Evolutionary conservation across 768 basidiomycete genomes (phyloP).

Genomic region (Pleurotus tuoliensis): DNA sequence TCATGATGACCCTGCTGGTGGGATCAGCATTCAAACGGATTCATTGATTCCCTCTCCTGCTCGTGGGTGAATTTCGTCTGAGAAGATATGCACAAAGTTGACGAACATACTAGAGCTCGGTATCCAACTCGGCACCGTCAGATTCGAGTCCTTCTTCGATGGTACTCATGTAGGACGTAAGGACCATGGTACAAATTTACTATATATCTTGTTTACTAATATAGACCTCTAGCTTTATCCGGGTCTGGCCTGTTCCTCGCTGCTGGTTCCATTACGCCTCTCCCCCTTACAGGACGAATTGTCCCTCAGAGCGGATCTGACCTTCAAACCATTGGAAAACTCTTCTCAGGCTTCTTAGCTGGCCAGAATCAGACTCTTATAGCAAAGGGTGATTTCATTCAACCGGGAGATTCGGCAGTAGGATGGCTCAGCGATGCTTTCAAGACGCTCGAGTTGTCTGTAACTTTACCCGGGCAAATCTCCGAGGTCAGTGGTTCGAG

Average conservation of each 20-base stretch:
- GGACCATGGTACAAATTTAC: slow-evolving; percentile 17
- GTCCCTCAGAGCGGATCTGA: slow-evolving; percentile 55
- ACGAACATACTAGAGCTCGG: slow-evolving; percentile 49
- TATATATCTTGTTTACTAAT: slow-evolving; percentile 1
- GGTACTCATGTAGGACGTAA: slow-evolving; percentile 57
- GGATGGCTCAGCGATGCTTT: slow-evolving; percentile 70
- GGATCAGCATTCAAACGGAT: slow-evolving; percentile 68
- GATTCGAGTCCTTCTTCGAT: slow-evolving; percentile 60
- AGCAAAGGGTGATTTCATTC: slow-evolving; percentile 57
- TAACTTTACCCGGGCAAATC: slow-evolving; percentile 59
- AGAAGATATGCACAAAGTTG: slow-evolving; percentile 5
- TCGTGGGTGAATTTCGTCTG: slow-evolving; percentile 38
- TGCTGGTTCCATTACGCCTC: slow-evolving; percentile 40
- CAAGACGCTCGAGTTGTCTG: slow-evolving; percentile 57
- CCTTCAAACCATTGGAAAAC: slow-evolving; percentile 48
- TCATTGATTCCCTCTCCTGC: slow-evolving; percentile 61
- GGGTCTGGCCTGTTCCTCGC: slow-evolving; percentile 47
- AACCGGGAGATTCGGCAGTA: slow-evolving; percentile 54
- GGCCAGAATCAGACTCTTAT: slow-evolving; percentile 60
- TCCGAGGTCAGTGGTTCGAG: slow-evolving; percentile 34
- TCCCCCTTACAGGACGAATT: slow-evolving; percentile 62
- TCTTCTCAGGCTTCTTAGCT: slow-evolving; percentile 66
- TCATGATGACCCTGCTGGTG: slow-evolving; percentile 62
- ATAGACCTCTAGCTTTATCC: slow-evolving; percentile 41
- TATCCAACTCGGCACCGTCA: slow-evolving; percentile 62